A percentile compares a stretch with the other conserved stretches of the same genome.
These are phyloP conservation scores for Trichoderma lentiforme DNA, from an alignment of 2,329 filamentous ascomycete genomes.

Conservation along the genomic window DNA sequence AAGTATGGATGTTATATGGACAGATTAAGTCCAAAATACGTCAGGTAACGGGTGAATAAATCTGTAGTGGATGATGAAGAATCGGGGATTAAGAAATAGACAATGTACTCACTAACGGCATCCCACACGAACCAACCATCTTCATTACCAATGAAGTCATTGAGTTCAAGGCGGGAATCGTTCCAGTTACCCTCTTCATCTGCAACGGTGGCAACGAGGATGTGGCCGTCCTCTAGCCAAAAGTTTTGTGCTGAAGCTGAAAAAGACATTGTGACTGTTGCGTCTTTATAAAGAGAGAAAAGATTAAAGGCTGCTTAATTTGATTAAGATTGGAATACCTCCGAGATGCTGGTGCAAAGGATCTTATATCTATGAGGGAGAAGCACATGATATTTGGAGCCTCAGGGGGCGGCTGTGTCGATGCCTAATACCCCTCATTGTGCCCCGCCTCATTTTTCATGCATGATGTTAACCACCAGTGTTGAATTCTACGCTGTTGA, in stretches of 20 bases:
- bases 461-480: neutral
- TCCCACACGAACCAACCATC: slow-evolving; percentile 22
- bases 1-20: neutral
- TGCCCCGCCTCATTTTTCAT: neutral
- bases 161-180: slow-evolving; percentile 12
- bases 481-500: neutral
- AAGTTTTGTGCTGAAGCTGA: neutral
- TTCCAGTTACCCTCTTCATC: neutral
- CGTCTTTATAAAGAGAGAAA: neutral
- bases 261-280: slow-evolving; percentile 18
- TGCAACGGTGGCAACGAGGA: slow-evolving; percentile 16
- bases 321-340: neutral
- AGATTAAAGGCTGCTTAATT: neutral
- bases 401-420: slow-evolving; percentile 4
- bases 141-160: slow-evolving; percentile 19
- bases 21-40: neutral
- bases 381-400: neutral
- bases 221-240: slow-evolving; percentile 18
- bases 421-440: neutral
- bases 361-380: neutral
- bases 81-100: neutral
- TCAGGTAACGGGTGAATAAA: neutral
- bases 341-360: neutral
- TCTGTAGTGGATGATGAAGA: neutral
- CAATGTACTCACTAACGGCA: slow-evolving; percentile 18